Percentiles rank a stretch among this genome's conserved stretches.
Evolutionary conservation across 106 monocot species (phyloP).

Genomic region (Apostasia ramifera): DNA sequence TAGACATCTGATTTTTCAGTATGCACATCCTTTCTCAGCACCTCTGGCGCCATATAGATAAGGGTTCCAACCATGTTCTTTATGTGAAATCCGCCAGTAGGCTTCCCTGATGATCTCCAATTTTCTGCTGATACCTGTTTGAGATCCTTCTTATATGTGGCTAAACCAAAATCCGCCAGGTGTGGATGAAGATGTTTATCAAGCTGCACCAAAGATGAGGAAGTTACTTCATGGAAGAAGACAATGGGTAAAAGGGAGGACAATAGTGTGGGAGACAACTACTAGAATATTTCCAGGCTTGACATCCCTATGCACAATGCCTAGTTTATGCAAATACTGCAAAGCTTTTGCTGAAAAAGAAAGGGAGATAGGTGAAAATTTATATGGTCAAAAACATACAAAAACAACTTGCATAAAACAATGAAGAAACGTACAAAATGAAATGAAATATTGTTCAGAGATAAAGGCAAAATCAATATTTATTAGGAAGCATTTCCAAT

Average conservation of each 20-base stretch:
- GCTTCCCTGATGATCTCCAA: constrained; percentile 94
- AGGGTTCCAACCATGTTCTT: constrained; percentile 97
- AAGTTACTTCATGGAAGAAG: neutral
- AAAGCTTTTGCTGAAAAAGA: constrained; percentile 65
- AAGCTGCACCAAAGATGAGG: constrained; percentile 42
- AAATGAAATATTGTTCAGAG: too few relatives aligned
- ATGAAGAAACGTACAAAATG: too few relatives aligned
- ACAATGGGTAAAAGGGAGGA: neutral
- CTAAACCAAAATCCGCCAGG: constrained; percentile 94
- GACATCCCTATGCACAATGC: constrained; percentile 84
- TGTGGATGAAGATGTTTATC: constrained; percentile 57
- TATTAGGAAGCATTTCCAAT: too few relatives aligned
- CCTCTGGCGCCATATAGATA: constrained; percentile 98
- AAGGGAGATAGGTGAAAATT: constrained; percentile 5
- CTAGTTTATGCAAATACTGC: constrained; percentile 64
- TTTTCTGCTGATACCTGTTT: constrained; percentile 47
- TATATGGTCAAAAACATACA: neutral
- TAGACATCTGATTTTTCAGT: constrained; percentile 98
- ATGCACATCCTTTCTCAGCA: constrained; percentile 78
- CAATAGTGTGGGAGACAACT: constrained; percentile 13
- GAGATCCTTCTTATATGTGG: constrained; percentile 70
- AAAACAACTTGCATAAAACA: too few relatives aligned
- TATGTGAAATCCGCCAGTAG: constrained; percentile 98
- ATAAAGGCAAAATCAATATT: too few relatives aligned
- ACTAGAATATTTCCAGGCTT: constrained; percentile 97